Evolutionary conservation across 2,329 filamentous ascomycete species (phyloP).

Genomic region (Pseudogymnoascus sp.): DNA sequence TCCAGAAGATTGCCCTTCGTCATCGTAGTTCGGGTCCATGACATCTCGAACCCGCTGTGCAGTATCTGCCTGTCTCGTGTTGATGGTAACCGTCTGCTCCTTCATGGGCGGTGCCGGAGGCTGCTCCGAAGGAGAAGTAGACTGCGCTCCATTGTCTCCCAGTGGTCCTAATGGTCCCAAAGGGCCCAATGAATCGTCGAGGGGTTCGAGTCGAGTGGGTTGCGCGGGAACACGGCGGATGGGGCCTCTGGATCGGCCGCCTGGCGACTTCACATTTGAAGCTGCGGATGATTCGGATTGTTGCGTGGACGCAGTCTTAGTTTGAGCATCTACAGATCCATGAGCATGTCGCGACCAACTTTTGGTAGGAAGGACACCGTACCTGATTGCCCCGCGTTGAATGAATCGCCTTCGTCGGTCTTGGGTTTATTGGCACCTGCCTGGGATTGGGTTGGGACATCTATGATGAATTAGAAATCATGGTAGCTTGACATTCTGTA

Average conservation of each 20-base stretch:
- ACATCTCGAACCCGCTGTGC: constrained; percentile 40
- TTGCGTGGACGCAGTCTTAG: neutral
- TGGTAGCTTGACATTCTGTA: constrained; percentile 10
- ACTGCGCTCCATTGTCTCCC: constrained; percentile 38
- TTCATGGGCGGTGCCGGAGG: constrained; percentile 65
- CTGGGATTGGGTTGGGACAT: constrained; percentile 36
- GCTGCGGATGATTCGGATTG: constrained; percentile 15
- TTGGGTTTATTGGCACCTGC: constrained; percentile 24
- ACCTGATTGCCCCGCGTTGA: constrained; percentile 21
- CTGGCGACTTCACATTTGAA: constrained; percentile 25
- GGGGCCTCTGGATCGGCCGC: constrained; percentile 27
- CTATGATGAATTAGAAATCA: constrained; percentile 22
- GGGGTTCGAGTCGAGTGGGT: constrained; percentile 69
- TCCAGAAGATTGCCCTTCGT: constrained; percentile 45
- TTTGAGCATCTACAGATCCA: constrained; percentile 9
- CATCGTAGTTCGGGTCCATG: constrained; percentile 63
- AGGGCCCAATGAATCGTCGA: constrained; percentile 67
- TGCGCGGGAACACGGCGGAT: constrained; percentile 61
- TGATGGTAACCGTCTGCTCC: constrained; percentile 55
- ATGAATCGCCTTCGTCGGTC: constrained; percentile 21
- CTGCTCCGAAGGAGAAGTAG: constrained; percentile 36
- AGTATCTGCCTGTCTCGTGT: constrained; percentile 35
- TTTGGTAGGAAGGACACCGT: neutral
- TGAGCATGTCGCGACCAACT: neutral
- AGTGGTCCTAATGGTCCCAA: constrained; percentile 52